Evolutionary conservation across 2,329 filamentous ascomycete genomes (phyloP), one percentile per base, ranked within the genome.

Genomic region (Colletotrichum chrysophilum): DNA sequence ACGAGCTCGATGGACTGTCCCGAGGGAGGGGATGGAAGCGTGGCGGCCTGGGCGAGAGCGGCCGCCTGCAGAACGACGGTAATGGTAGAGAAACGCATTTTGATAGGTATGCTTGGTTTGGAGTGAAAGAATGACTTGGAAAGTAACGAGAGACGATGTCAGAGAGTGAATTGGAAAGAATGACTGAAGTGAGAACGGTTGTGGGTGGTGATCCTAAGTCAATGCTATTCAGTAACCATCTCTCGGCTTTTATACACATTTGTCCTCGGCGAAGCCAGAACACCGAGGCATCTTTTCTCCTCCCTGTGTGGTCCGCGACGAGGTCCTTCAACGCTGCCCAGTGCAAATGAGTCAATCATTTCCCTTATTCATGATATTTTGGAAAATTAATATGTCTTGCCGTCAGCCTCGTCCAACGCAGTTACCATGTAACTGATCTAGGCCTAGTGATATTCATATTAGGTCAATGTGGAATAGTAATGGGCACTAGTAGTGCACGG

Each of bases 391-490:
- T 48, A 0, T 48, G n/a, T n/a, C 9, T n/a, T 48, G 0, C 1
- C 18, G 38, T 1, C 38, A 48, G 38, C 38, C 38, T 48, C 18
- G 9, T n/a, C 9, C 18, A 48, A 0, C 38, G 1, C 1, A n/a
- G 2, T 3, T 48, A 18, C 18, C 9, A 0, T 10, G 18, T 1
- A n/a, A 12, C 9, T n/a, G 1, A 0, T n/a, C 18, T 2, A 12
- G 38, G 38, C 38, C 18, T 43, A 0, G 38, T 48, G 18, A 48
- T 6, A 6, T 48, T 0, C 38, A 0, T n/a, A 12, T n/a, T 1
- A 2, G 5, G 18, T 5, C 2, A 48, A 0, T 2, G 0, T 48
- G 38, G 38, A 0, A 0, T 48, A 6, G 38, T 0, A 48, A 4
- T n/a, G 0, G 18, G 18, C 38, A 48, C 38, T 48, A n/a, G 7